Base-by-base conservation (phyloP, 129 eudicot species). In the Escallonia rubra region DNA sequence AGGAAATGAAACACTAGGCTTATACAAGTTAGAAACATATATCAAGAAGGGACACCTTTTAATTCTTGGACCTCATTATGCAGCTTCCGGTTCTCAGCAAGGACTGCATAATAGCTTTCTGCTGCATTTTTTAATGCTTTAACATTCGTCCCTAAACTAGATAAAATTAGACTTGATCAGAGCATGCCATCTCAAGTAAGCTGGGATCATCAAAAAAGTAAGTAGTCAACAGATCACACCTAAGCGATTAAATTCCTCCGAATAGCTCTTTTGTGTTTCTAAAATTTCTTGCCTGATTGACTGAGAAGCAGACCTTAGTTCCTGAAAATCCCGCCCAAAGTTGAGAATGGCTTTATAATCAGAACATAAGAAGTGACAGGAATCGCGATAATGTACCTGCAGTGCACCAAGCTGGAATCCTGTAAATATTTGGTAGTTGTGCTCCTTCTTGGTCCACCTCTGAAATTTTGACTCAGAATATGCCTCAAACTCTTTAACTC, bases 21-120 rank as follows among this genome's bases (percentile, higher is more conserved):
- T 47, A 44, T 50, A 60, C 43, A 71, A 55, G 23, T 41, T 44
- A 64, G 23, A 51, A 52, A 47, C n/a, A 15, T 14, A 12, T 15
- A 58, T 52, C 46, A 65, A 51, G 46, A 45, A 59, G 43, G 38
- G 8, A 51, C 41, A 85, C 99, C 99, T 87, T 94, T 94, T 57
- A 94, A 76, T 67, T 94, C 99, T 78, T 89, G 96, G 51, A 94
- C 78, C 76, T 94, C 97, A 65, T 94, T 94, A 70, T 94, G 91
- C 62, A 94, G 84, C 78, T 85, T 90, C 71, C 80, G 84, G n/a
- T 94, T 94, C 67, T 94, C 99, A 43, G 82, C 61, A 58, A 94
- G 82, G 67, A 82, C 83, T 7, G 68, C 64, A 48, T 83, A 72
- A 69, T 89, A 94, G 86, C 78, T 82, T 58, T 77, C 61, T 34